phyloP scores from a whole-genome alignment of 495 filamentous ascomycete genomes.

The Penicillium turbatum region DNA sequence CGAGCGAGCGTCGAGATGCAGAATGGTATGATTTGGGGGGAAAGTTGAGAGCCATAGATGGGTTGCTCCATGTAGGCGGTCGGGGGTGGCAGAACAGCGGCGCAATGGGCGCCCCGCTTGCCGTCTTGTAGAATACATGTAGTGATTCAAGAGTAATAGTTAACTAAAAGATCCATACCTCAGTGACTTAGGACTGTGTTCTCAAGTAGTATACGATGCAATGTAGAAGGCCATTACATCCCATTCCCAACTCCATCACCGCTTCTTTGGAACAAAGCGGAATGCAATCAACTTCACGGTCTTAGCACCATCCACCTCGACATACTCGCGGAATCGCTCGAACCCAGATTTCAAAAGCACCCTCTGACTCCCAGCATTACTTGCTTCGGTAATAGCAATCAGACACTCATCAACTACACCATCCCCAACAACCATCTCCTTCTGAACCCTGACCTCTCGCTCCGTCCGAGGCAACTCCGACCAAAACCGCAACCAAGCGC shows the following conservation, averaged over 20 bases:
- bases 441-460: conserved; percentile 22
- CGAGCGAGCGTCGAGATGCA: too few relatives aligned
- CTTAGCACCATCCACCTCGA: conserved; percentile 12
- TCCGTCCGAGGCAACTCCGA: conserved; percentile 34
- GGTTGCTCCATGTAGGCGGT: too few relatives aligned
- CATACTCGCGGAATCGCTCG: conserved; percentile 25
- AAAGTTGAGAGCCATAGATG: too few relatives aligned
- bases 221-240: not conserved
- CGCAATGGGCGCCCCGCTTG: too few relatives aligned
- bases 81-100: too few relatives aligned
- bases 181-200: too few relatives aligned
- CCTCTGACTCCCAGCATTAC: conserved; percentile 32
- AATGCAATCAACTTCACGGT: conserved; percentile 10
- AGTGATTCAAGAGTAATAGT: too few relatives aligned
- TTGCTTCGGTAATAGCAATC: conserved; percentile 30
- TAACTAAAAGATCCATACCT: too few relatives aligned
- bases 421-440: conserved; percentile 10
- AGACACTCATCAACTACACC: conserved; percentile 27
- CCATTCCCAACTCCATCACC: not conserved
- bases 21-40: too few relatives aligned
- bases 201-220: not conserved
- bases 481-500: conserved; percentile 35
- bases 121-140: too few relatives aligned
- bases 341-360: conserved; percentile 40
- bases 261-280: conserved; percentile 6